Conservation (phyloP, 352 stramenopile species). For the Globisporangium cylindrosporum region DNA sequence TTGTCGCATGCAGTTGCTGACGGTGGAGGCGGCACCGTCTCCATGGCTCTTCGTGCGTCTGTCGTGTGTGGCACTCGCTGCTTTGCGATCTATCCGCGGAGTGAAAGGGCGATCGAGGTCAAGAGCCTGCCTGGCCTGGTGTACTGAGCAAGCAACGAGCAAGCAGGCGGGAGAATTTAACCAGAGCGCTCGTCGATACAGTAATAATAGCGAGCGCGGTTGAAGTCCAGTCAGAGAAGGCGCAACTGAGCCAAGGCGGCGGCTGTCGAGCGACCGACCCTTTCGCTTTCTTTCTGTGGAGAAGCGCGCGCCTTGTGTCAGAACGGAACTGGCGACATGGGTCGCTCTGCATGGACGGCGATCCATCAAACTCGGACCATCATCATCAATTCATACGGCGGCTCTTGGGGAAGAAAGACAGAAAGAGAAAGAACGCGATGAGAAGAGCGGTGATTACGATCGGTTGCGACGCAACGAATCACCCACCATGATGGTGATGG, state of each 20-base stretch:
- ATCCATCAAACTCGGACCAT: not conserved
- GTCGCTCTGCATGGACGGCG: not conserved
- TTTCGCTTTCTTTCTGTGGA: not conserved
- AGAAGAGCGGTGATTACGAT: not conserved
- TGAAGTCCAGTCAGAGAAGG: not conserved
- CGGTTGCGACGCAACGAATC: not conserved
- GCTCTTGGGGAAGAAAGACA: not conserved
- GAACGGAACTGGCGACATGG: not conserved
- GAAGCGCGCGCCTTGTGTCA: not conserved
- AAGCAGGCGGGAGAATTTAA: not conserved
- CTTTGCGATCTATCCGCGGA: conserved; percentile 1
- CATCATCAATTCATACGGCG: not conserved
- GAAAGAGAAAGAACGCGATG: not conserved
- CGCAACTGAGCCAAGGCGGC: not conserved
- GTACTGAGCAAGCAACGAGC: not conserved
- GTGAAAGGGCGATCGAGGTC: not conserved
- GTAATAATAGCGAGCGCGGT: not conserved
- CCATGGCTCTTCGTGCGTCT: not conserved
- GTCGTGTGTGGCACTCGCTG: not conserved
- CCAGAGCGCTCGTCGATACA: not conserved
- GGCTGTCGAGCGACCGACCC: not conserved
- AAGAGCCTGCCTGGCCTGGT: too few species aligned
- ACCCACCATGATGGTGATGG: not conserved
- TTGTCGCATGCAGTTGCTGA: conserved; percentile 1
- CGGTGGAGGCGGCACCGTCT: not conserved